Base-by-base conservation (phyloP, 306 rosid genomes). In the Datisca glomerata region DNA sequence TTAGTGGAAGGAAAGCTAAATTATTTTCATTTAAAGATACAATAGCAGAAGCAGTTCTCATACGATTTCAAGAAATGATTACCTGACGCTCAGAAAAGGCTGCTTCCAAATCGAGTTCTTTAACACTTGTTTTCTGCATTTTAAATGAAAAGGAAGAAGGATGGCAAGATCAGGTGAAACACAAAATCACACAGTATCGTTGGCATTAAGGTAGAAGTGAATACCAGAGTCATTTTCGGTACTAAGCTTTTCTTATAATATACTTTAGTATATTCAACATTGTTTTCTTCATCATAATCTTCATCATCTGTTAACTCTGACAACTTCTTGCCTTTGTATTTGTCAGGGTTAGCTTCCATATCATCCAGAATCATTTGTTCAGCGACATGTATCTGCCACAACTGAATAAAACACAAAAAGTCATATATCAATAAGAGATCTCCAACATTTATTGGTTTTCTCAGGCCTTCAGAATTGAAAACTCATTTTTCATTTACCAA, bases 301-400 rank as follows among this genome's bases (percentile, higher is more conserved):
- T 77, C 95, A 20, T 52, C 69, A 53, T 84, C 91, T 21, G 66
- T 53, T 45, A 84, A 66, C 48, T 84, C 98, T 18, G 86, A 70
- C 33, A 77, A 43, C 36, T 18, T 80, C 74, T 77, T 80, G 55
- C 65, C 95, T 66, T 64, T 55, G 49, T 89, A 89, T 61, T 89
- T 83, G 40, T 62, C 91, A 39, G 97, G 95, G 64, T 83, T 83
- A 33, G 52, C 45, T 48, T 68, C 91, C 71, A 80, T 40, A 64
- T 89, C 97, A 57, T 64, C 78, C 75, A 89, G 16, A 50, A 89
- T 80, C 79, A 70, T 77, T 61, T 89, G 95, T 67, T 89, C 95
- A 17, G 97, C 97, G 18, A 47, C 77, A 70, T 83, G 80, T 51
- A 80, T 74, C 70, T 89, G 97, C 97, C 95, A 89, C 69, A 89